Base-by-base conservation (phyloP, 2,329 filamentous ascomycete species). In the Penicillium sp. region DNA sequence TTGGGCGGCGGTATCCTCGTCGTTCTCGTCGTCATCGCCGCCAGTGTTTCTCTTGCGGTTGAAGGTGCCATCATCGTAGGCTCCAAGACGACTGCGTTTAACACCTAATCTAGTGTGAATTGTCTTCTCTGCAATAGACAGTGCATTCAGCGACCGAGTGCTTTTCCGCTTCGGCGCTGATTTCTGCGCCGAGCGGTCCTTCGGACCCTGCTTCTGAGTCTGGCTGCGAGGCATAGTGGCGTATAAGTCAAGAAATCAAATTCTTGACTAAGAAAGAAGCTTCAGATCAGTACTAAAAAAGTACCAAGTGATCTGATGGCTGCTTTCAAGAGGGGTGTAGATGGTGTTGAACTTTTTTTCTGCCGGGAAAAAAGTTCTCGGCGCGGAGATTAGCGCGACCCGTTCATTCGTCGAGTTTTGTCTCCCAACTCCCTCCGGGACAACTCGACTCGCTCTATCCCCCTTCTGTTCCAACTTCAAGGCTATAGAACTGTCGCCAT, bases 111-210 rank as follows among this genome's bases (percentile, higher is more conserved):
- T 78, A 19, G 83, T 80, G 4, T 83, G 80, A 61, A 80, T 77
- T 61, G 85, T 75, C 60, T 81, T 76, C 59, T 84, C 81, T n/a
- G 87, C 87, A 65, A 87, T 86, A 27, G 87, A 78, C 62, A 87
- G 84, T 23, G 87, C 87, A 72, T 89, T 81, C 38, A 86, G 77
- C 9, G 78, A 78, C 58, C 83, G 80, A 64, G 65, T 68, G 39
- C 64, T 68, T 48, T 75, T 73, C 59, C 76, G 76, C 62, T 85
- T 86, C 49, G 77, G 77, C 51, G 79, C 78, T 63, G 75, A 75
- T 45, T 76, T 75, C 58, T 78, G 76, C n/a, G 58, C 54, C 25
- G 65, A 50, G 29, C 71, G 68, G 57, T 77, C 71, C 61, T 74
- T 73, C 13, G 75, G 74, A 61, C 72, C 73, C 55, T 73, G 72